phyloP scores from a whole-genome alignment of 2,329 filamentous ascomycete genomes.

The Apiospora malaysiana region DNA sequence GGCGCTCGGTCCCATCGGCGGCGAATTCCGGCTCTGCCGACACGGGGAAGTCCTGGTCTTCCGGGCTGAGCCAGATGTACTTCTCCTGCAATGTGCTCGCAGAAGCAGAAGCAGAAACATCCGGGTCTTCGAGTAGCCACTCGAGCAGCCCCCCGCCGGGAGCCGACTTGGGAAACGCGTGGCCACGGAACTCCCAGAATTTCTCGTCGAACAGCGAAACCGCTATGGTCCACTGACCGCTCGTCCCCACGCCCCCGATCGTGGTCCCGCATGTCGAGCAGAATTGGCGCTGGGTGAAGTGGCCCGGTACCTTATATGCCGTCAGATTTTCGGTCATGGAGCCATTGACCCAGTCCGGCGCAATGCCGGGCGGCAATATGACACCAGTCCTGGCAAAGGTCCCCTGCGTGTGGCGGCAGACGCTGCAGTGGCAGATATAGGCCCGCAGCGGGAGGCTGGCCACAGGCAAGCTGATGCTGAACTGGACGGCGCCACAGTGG shows the following conservation, averaged over 20 bases:
- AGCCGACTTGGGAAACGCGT: constrained; percentile 21
- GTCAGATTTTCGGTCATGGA: constrained; percentile 15
- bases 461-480: constrained; percentile 8
- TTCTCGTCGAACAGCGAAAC: constrained; percentile 14
- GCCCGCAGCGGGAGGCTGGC: constrained; percentile 18
- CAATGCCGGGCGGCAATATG: neutral
- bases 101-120: too few relatives aligned
- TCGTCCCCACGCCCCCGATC: neutral
- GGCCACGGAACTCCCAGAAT: constrained; percentile 10
- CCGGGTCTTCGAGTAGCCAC: constrained; percentile 18
- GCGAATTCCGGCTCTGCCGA: constrained; percentile 38
- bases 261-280: constrained; percentile 21
- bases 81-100: constrained; percentile 5
- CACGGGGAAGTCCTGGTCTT: constrained; percentile 2
- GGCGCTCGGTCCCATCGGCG: constrained; percentile 43
- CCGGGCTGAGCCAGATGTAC: constrained; percentile 22
- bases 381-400: constrained; percentile 17
- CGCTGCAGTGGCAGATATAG: constrained; percentile 23
- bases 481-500: constrained; percentile 20
- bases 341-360: constrained; percentile 5
- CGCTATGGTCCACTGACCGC: constrained; percentile 21
- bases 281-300: neutral
- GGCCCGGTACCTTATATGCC: neutral
- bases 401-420: constrained; percentile 21
- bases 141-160: constrained; percentile 22